A percentile compares a stretch with the other conserved stretches of the same genome.
Evolutionary conservation across 805 yeast species (phyloP).

Genomic region (Cyberlindnera japonica): DNA sequence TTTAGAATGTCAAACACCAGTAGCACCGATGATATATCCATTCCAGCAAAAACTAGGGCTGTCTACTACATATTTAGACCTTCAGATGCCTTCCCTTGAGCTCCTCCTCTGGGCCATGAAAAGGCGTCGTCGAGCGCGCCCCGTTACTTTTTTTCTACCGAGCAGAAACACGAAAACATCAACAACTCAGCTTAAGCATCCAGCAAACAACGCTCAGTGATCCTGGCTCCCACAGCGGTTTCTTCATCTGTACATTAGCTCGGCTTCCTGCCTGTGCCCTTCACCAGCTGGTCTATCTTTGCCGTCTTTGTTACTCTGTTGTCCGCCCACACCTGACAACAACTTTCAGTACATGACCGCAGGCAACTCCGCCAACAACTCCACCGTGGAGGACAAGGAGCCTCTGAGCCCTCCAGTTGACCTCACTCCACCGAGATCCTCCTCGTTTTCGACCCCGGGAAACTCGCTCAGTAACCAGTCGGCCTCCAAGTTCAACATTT

Average conservation of each 20-base stretch:
- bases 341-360: slow-evolving; percentile 18
- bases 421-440: slow-evolving; percentile 17
- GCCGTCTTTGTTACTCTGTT: too few relatives aligned
- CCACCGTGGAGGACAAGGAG: slow-evolving; percentile 15
- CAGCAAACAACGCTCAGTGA: neutral
- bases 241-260: slow-evolving; percentile 5
- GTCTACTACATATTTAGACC: too few relatives aligned
- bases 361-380: slow-evolving; percentile 19
- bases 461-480: slow-evolving; percentile 3
- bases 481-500: slow-evolving; percentile 21
- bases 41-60: too few relatives aligned
- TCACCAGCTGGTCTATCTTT: too few relatives aligned
- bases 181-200: neutral
- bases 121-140: too few relatives aligned
- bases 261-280: neutral
- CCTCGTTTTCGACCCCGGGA: slow-evolving; percentile 20
- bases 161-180: neutral
- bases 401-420: slow-evolving; percentile 17
- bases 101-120: too few relatives aligned
- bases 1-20: too few relatives aligned
- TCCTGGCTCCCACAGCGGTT: neutral
- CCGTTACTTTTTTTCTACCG: too few relatives aligned
- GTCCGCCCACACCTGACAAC: too few relatives aligned
- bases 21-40: too few relatives aligned
- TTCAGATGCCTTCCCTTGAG: too few relatives aligned